Base-by-base conservation (phyloP, 116 monocot genomes). In the Cymodocea nodosa region DNA sequence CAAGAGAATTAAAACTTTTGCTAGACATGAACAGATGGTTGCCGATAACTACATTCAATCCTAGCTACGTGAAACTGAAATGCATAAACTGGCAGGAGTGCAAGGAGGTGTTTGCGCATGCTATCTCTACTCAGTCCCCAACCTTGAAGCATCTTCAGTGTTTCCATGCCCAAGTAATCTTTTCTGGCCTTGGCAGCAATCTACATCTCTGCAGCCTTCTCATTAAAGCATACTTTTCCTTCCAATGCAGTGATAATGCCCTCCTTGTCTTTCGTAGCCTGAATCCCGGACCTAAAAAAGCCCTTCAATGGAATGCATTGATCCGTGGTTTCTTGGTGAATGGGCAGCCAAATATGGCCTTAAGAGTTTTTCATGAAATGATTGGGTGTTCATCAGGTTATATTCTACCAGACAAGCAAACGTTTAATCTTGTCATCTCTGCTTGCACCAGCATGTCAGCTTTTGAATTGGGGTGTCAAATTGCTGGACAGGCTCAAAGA, bases 261-360 rank as follows among this genome's bases (percentile, higher is more conserved):
- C 73, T 73, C 18, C 18, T 12, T 14, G 69, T 87, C 16, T 87
- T 92, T 67, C 70, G 71, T 63, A 15, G 23, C 10, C 73, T 35
- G 15, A 1, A 22, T 7, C 57, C 54, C 17, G 23, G 37, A 16
- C 80, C 72, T 35, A 62, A 59, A 0, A 91, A 91, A 63, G 23
- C 82, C 37, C 84, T 92, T 22, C 63, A 87, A 2, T 92, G 84
- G 82, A 92, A 92, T 22, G 61, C 84, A 4, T 67, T 92, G 19
- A 82, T 92, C 14, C 75, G 70, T 35, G 87, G 87, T 2, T 87
- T 78, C 48, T 68, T 87, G 53, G 56, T 39, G 9, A 35, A 25
- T 50, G 78, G 68, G 20, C 24, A 52, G n/a, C 75, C 82, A 6
- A 67, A 63, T 6, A 22, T 57, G 35, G 84, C 76, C 2, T 52